Base-by-base conservation (phyloP, 202 grass and related monocot genomes). In the Bolboschoenoplectus hybrid region DNA sequence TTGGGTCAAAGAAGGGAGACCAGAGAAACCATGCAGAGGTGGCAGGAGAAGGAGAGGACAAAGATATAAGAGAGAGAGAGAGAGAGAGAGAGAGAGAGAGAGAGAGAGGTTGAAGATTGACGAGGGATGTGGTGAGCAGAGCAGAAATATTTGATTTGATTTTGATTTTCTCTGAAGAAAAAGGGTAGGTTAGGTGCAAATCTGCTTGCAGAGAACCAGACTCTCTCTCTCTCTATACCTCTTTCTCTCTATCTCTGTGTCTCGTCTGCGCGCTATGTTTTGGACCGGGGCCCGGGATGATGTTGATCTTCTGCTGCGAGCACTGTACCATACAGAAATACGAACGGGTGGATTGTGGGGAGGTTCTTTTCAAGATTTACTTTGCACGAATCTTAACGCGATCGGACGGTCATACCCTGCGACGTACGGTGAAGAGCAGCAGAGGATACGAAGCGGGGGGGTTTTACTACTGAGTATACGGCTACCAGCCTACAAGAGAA, bases 1-100 rank as follows among this genome's bases (percentile, higher is more conserved):
- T 83, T 82, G 81, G 63, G 81, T 84, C 81, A 84, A 84, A 78
- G 84, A 62, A 79, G 70, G 71, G 51, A 82, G 10, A 65, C 20
- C 19, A 35, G 13, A 56, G 53, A 14, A 83, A 84, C 45, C 81
- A 68, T 53, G 81, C 45, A 53, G 81, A 68, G n/a, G 60, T 84
- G 81, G 69, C 67, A 77, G 84, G 70, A 77, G 64, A 43, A 32
- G 36, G 41, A 73, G 32, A 75, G 10, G 69, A 73, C 19, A 67
- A 62, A 67, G 67, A 77, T 50, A 70, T 17, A 73, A 65, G 84
- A 63, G 53, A 78, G 69, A 50, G 84, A 77, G 69, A 74, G 83
- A 52, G 60, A 70, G 62, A 83, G 40, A 55, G 36, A 10, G 40
- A 32, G 26, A 65, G 84, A 63, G 53, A 78, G 69, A 50, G 84